Evolutionary conservation across 345 rosid species (phyloP), one percentile per base, ranked within the genome.

Genomic region (Hypericum androsaemum): DNA sequence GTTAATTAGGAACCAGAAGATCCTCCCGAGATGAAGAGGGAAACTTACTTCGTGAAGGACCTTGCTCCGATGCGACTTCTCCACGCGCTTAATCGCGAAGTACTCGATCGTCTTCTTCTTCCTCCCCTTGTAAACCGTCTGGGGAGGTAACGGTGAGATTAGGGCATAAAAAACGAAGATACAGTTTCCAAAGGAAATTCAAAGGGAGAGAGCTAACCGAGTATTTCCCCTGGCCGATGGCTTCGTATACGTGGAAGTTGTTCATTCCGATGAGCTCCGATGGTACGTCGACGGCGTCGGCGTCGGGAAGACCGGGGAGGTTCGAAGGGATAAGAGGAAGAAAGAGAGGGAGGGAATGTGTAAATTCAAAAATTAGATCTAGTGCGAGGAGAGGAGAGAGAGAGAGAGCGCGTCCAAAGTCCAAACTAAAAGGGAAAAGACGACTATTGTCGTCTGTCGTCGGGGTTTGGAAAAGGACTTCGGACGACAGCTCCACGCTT

Each of bases 71-170:
- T 83, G 94, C 36, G 98, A 88, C 65, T 92, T 92, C 1, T 88
- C 96, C 0, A 88, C 94, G 59, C 98, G 85, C 84, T 92, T 92
- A 49, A 87, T 75, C 0, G 98, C 96, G 41, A 81, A 92, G 67
- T 92, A 88, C 80, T 88, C 96, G 59, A 92, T 92, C 49, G 94
- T 76, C 79, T 83, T 85, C 95, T 87, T 92, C 95, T 82, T 88
- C 74, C 98, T 78, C 51, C 98, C 98, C 68, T 88, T 88, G 60
- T 88, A 88, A 50, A 92, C 98, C 47, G 82, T 78, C 98, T 92
- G 55, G 56, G 41, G 8, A 36, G 5, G 45, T 15, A 54, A 16
- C 7, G 11, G 56, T 41, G 17, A 14, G 39, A 37, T 45, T 8
- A 32, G 28, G 22, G 22, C 16, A 14, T 8, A 46, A 46, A 13